Evolutionary conservation across 2,329 filamentous ascomycete genomes (phyloP).

Genomic region (Byssoonygena ceratinophila): DNA sequence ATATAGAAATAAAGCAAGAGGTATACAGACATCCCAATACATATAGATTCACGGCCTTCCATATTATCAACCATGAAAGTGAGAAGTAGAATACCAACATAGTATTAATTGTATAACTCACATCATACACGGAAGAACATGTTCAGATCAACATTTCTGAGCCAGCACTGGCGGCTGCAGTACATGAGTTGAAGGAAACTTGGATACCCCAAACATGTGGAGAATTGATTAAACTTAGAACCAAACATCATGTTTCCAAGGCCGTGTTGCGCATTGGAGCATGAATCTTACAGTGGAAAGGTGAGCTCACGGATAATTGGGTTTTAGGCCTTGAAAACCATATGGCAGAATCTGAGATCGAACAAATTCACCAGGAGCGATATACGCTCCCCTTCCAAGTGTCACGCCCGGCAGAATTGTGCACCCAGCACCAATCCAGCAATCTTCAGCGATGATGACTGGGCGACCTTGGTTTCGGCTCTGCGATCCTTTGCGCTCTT

Average conservation of each 20-base stretch:
- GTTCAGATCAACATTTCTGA: background rate
- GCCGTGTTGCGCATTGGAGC: background rate
- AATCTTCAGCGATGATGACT: conserved; percentile 66
- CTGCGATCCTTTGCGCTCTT: conserved; percentile 60
- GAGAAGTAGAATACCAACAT: background rate
- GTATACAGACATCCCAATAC: background rate
- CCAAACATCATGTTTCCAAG: background rate
- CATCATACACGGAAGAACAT: no score
- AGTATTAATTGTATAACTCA: no score
- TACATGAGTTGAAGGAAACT: no score
- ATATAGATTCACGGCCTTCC: background rate
- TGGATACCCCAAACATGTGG: background rate
- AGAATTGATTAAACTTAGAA: background rate
- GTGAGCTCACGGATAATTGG: conserved; percentile 24
- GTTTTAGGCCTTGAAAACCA: conserved; percentile 34
- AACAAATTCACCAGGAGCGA: conserved; percentile 38
- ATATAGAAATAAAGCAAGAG: background rate
- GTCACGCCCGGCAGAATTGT: conserved; percentile 45
- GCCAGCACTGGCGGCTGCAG: no score
- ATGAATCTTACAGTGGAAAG: background rate
- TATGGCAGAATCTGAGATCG: conserved; percentile 35
- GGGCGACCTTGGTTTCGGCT: conserved; percentile 59
- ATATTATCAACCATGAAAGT: background rate
- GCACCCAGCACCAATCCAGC: conserved; percentile 53
- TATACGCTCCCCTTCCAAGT: conserved; percentile 34